These are phyloP conservation scores for Capronia coronata DNA, from an alignment of 2,329 filamentous ascomycete genomes.

Conservation along the genomic window DNA sequence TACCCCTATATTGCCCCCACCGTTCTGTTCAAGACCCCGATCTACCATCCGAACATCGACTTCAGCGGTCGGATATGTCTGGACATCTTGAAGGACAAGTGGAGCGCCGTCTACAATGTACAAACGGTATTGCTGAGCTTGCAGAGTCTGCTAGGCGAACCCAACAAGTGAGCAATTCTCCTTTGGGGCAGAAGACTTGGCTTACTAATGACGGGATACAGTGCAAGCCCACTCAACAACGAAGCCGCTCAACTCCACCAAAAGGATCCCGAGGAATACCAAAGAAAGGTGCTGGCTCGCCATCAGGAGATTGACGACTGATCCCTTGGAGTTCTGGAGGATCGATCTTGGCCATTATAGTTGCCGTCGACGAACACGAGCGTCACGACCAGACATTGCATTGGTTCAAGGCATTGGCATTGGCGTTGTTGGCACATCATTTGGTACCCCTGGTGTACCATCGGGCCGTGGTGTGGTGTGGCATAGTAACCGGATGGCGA, in stretches of 20 bases:
- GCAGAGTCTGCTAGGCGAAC: slow-evolving; percentile 91
- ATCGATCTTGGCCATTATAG: slow-evolving; percentile 1
- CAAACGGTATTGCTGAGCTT: slow-evolving; percentile 87
- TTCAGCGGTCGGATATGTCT: slow-evolving; percentile 95
- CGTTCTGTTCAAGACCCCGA: slow-evolving; percentile 95
- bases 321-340: not conserved
- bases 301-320: slow-evolving; percentile 52
- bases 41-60: slow-evolving; percentile 98
- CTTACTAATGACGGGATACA: slow-evolving; percentile 36
- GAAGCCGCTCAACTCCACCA: slow-evolving; percentile 97
- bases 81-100: slow-evolving; percentile 98
- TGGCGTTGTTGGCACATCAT: not conserved
- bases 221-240: slow-evolving; percentile 87
- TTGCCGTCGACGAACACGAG: slow-evolving; percentile 1
- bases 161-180: slow-evolving; percentile 76
- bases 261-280: slow-evolving; percentile 77
- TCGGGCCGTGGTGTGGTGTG: not conserved
- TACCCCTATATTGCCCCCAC: slow-evolving; percentile 89
- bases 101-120: slow-evolving; percentile 96
- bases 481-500: not conserved
- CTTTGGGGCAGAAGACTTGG: not conserved
- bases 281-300: slow-evolving; percentile 61
- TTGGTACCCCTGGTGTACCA: not conserved
- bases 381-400: not conserved
- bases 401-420: not conserved